Percentiles rank a stretch among this genome's conserved stretches.
Conservation (phyloP, 768 basidiomycete species). For the Xerocomellus amylosporus region DNA sequence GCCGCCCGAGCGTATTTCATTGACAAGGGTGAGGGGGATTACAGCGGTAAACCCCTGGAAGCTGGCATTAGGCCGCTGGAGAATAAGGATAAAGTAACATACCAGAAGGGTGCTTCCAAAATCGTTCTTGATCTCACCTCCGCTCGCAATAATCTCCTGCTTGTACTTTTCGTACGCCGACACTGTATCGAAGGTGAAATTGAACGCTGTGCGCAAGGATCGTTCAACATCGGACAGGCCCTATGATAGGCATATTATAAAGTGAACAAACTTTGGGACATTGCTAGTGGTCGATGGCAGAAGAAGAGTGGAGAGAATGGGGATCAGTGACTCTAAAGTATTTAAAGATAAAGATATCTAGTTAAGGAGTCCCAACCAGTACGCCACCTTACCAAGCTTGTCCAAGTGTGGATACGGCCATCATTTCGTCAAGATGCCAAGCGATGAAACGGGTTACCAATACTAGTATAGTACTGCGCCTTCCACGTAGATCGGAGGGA, state of each 20-base stretch:
- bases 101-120: neutral
- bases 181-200: slow-evolving; percentile 3
- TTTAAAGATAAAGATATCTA: neutral
- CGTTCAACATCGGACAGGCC: neutral
- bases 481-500: no score
- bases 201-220: slow-evolving; percentile 7
- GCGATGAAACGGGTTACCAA: no score
- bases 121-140: slow-evolving; percentile 17
- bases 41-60: slow-evolving; percentile 20
- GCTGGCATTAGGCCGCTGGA: neutral
- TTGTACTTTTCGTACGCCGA: slow-evolving; percentile 15
- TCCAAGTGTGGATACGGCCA: neutral
- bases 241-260: neutral
- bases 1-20: neutral
- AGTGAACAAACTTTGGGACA: slow-evolving; percentile 18
- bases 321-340: neutral
- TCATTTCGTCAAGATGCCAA: neutral
- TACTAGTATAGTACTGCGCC: no score
- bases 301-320: neutral
- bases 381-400: neutral
- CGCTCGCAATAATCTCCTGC: neutral
- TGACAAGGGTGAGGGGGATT: slow-evolving; percentile 1
- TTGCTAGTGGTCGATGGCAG: slow-evolving; percentile 2
- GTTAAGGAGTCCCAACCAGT: neutral
- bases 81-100: neutral